These are phyloP conservation scores for Lactarius deliciosus DNA, from an alignment of 768 basidiomycete species.

Conservation along the genomic window DNA sequence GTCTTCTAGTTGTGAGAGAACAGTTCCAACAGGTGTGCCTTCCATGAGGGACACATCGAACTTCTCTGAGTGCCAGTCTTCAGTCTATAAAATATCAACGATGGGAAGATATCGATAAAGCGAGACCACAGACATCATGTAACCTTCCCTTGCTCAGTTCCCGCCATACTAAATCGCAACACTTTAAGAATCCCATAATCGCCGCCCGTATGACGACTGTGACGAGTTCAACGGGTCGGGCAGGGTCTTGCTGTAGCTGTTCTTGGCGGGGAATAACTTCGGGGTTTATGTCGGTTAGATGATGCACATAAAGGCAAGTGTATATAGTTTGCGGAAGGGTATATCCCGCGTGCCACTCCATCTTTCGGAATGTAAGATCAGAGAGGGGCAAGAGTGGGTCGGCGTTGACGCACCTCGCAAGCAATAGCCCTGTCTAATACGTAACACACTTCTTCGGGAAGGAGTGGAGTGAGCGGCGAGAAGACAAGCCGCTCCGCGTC, in stretches of 20 bases:
- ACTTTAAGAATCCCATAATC: constrained; percentile 71
- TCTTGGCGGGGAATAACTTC: constrained; percentile 42
- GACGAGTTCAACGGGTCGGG: constrained; percentile 60
- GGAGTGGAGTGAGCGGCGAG: constrained; percentile 58
- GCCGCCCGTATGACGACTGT: constrained; percentile 66
- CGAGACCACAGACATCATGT: constrained; percentile 56
- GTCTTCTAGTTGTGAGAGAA: constrained; percentile 56
- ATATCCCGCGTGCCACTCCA: constrained; percentile 85
- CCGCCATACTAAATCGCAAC: constrained; percentile 77
- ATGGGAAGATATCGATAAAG: constrained; percentile 19
- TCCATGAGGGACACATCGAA: constrained; percentile 77
- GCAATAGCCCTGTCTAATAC: constrained; percentile 76
- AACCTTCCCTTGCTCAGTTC: constrained; percentile 76
- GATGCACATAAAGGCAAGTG: constrained; percentile 73
- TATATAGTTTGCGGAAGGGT: constrained; percentile 85
- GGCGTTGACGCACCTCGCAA: constrained; percentile 60
- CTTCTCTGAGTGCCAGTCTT: constrained; percentile 91
- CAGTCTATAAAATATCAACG: constrained; percentile 49
- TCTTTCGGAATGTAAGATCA: constrained; percentile 45
- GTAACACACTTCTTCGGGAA: constrained; percentile 85
- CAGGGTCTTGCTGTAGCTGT: constrained; percentile 38
- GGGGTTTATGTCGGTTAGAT: constrained; percentile 58
- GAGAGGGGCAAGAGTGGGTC: constrained; percentile 19
- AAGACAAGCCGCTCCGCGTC: constrained; percentile 49
- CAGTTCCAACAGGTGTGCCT: constrained; percentile 51